Base-by-base conservation (phyloP, 2,329 filamentous ascomycete genomes). In the Trichoderma polysporum region DNA sequence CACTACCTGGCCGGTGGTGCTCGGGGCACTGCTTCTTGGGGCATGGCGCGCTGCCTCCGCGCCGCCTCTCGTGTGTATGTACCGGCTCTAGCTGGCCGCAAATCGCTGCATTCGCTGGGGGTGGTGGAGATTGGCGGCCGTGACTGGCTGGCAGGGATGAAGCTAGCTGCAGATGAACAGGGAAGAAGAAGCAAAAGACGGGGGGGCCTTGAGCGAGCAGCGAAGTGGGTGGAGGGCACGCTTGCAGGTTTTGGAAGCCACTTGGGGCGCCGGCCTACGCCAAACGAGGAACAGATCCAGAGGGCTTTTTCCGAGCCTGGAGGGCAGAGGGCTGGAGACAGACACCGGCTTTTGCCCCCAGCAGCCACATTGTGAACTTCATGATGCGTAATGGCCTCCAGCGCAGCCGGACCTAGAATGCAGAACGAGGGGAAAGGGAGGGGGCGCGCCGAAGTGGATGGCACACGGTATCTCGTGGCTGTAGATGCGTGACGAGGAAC, bases 41-140 rank as follows among this genome's bases (percentile, higher is more conserved):
- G 66, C 19, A 58, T 63, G 19, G 60, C 50, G 33, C 45, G 39
- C 17, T 57, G 49, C 49, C 66, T 63, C 66, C 59, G 50, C 66
- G 50, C 58, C 33, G 37, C 19, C n/a, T 25, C 29, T 63, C 25
- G 58, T 53, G 31, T 19, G 41, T 19, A 45, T 45, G 41, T 58
- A 31, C 29, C 56, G 57, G 50, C 47, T 54, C 64, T 66, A 22
- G 37, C 29, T 61, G 56, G 64, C 37, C 31, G 64, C 64, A 66
- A 61, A 66, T 66, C 64, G 54, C 64, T 66, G 64, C 56, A 47
- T 49, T 41, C 47, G 45, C 62, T 58, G 62, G 62, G 62, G 53
- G 54, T 37, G 39, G 52, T 57, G 53, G 62, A 57, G 52, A 58
- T 57, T 57, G 52, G 53, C 49, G 62, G 41, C 62, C 52, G 37